Evolutionary conservation across 2,329 filamentous ascomycete genomes (phyloP), one percentile per base, ranked within the genome.

Genomic region (Aspergillus brasiliensis): DNA sequence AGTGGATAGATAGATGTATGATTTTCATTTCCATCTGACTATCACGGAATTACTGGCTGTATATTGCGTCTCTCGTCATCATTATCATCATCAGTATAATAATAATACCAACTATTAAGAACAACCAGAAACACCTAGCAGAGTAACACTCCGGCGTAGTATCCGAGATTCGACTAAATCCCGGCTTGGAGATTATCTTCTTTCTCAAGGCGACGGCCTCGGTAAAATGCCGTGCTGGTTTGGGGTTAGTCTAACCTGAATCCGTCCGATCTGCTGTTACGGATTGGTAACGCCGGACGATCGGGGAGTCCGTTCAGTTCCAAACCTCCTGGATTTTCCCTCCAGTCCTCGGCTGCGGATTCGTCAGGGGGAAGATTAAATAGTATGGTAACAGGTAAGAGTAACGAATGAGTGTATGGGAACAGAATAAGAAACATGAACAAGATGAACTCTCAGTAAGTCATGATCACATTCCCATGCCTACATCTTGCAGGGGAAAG

Each of bases 181-280:
- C 37, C 46, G 47, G 48, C 37, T 34, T 34, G 31, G 31, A 13
- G 11, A 34, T 34, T 34, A 34, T 34, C 31, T 13, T 34, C 28
- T 34, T 34, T 34, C 31, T 34, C 31, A 40, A 8, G 37, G 34
- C 27, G 37, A 25, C 27, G 23, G 11, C 60, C 58, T 63, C 61
- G 59, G 61, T 61, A 61, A 61, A 61, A 56, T 21, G 28, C 59
- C 59, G 59, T 52, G 57, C 59, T 54, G 53, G 51, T 49, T 58
- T 34, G 19, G 57, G 57, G 34, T 46, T 59, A 55, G 44, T 17
- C 27, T 51, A 25, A 21, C 25, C 31, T 38, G 23, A 28, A 42
- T 42, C 46, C 55, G 44, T 51, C 58, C 58, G 58, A 60, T 60
- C 48, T 42, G 40, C 27, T 34, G 38, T 31, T 47, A 56, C 17